These are phyloP conservation scores for Neurospora sp. DNA, from an alignment of 495 filamentous ascomycete genomes.

Conservation along the genomic window DNA sequence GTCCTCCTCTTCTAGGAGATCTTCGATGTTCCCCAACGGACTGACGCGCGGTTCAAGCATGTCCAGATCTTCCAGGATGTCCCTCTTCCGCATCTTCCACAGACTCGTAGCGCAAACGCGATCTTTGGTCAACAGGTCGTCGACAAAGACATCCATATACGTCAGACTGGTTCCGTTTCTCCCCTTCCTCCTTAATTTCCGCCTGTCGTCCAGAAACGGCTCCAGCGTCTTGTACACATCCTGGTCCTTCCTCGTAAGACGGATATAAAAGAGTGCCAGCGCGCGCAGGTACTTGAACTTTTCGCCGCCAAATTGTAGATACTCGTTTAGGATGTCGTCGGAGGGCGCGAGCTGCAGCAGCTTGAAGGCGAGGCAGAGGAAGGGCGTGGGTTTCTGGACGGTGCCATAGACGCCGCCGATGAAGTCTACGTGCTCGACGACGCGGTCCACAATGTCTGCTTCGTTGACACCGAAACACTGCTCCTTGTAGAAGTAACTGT, in stretches of 20 bases:
- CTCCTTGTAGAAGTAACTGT: slow-evolving; percentile 96
- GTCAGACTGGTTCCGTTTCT: slow-evolving; percentile 64
- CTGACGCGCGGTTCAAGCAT: slow-evolving; percentile 77
- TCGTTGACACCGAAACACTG: slow-evolving; percentile 95
- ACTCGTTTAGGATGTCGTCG: slow-evolving; percentile 69
- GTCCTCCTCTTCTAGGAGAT: slow-evolving; percentile 59
- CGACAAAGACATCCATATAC: slow-evolving; percentile 87
- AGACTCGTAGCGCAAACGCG: slow-evolving; percentile 84
- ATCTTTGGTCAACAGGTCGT: slow-evolving; percentile 82
- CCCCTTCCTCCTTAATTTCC: slow-evolving; percentile 70
- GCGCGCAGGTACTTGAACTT: slow-evolving; percentile 86
- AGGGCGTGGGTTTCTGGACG: slow-evolving; percentile 76
- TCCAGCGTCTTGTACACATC: slow-evolving; percentile 75
- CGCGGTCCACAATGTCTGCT: slow-evolving; percentile 80
- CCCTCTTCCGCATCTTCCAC: slow-evolving; percentile 79
- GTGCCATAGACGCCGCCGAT: slow-evolving; percentile 81
- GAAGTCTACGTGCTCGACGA: slow-evolving; percentile 65
- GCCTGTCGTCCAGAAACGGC: slow-evolving; percentile 68
- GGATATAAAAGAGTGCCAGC: slow-evolving; percentile 82
- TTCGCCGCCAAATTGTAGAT: slow-evolving; percentile 60
- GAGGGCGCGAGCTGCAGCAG: slow-evolving; percentile 77
- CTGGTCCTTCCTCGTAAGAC: slow-evolving; percentile 76
- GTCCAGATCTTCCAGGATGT: slow-evolving; percentile 82
- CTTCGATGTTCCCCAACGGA: slow-evolving; percentile 78
- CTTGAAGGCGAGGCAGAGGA: slow-evolving; percentile 93